Evolutionary conservation across 2,329 filamentous ascomycete species (phyloP), one percentile per base, ranked within the genome.

Genomic region (Spiromastix sp.): DNA sequence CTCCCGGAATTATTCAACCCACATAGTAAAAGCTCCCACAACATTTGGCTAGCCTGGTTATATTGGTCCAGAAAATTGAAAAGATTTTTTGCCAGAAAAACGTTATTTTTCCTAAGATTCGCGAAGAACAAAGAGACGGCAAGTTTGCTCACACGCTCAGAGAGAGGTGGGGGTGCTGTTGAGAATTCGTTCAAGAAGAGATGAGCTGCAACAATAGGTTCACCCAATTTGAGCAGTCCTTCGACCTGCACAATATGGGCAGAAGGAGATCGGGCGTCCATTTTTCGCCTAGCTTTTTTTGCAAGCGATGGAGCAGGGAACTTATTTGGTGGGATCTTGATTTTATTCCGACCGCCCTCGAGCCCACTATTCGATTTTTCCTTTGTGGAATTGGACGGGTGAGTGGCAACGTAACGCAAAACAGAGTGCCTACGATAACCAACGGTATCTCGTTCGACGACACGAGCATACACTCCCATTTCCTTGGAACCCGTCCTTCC

Each of bases 21-120:
- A 35, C 56, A 45, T 27, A 63, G 51, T 44, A 63, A 37, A 9
- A 52, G 44, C 32, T 53, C 52, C 60, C 60, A 63, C 43, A 61
- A 50, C 10, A 46, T 40, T 6, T 42, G 43, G 10, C 54, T 52
- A 5, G 63, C 40, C 12, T 46, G 40, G 27, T 53, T 48, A 30
- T 59, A 42, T 13, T 45, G 43, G 31, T 59, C 52, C 33, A 63
- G 38, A 13, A 54, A 52, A 13, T 52, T 37, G 32, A 61, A 63
- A 2, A 63, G 29, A 31, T 45, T 52, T 19, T 55, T 45, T n/a
- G 60, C 60, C 8, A 61, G 47, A 32, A 55, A 59, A 1, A 59
- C 47, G 29, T 63, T 63, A 4, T 51, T 51, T 25, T 52, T 48
- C 27, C 47, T 48, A 42, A 60, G 56, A 35, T 61, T 63, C 10